Percentiles rank a stretch among this genome's conserved stretches.
Evolutionary conservation across 2,329 filamentous ascomycete species (phyloP).

Genomic region (Arthrobotrys conoides): DNA sequence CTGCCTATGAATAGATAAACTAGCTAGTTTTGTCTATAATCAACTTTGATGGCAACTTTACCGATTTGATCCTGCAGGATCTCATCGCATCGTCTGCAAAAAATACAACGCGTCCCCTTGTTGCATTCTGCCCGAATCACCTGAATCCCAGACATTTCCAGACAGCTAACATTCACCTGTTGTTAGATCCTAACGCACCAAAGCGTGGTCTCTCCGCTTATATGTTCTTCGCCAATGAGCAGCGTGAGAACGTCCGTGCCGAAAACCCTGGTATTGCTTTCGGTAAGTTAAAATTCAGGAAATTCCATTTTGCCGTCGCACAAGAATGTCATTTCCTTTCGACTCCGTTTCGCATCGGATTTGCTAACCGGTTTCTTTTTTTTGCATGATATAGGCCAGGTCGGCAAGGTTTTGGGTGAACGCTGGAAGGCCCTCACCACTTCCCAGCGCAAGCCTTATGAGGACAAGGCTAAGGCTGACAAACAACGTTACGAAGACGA

Average conservation of each 20-base stretch:
- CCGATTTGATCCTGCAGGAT: slow-evolving; percentile 1
- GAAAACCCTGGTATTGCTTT: slow-evolving; percentile 99
- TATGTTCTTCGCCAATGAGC: slow-evolving; percentile 99
- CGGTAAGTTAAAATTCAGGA: slow-evolving; percentile 73
- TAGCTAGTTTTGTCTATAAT: background rate
- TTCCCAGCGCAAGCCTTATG: slow-evolving; percentile 92
- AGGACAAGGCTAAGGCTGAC: slow-evolving; percentile 94
- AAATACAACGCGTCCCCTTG: slow-evolving; percentile 40
- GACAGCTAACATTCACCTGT: slow-evolving; percentile 9
- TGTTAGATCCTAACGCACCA: slow-evolving; percentile 90
- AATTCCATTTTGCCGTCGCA: background rate
- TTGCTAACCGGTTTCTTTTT: slow-evolving; percentile 65
- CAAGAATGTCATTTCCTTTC: slow-evolving; percentile 38
- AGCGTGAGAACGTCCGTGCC: slow-evolving; percentile 97
- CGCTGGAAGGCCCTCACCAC: slow-evolving; percentile 97
- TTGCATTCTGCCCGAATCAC: slow-evolving; percentile 21
- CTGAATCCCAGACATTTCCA: slow-evolving; percentile 29
- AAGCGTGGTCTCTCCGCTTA: slow-evolving; percentile 99
- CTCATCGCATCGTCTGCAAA: slow-evolving; percentile 11
- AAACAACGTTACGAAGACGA: slow-evolving; percentile 99
- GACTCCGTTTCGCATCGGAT: slow-evolving; percentile 30
- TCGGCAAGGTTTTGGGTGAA: slow-evolving; percentile 98
- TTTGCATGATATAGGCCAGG: slow-evolving; percentile 74
- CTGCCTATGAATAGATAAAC: background rate
- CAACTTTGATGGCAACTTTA: too few species aligned